Evolutionary conservation across 2,329 filamentous ascomycete genomes (phyloP).

Genomic region (Geosmithia putterillii): DNA sequence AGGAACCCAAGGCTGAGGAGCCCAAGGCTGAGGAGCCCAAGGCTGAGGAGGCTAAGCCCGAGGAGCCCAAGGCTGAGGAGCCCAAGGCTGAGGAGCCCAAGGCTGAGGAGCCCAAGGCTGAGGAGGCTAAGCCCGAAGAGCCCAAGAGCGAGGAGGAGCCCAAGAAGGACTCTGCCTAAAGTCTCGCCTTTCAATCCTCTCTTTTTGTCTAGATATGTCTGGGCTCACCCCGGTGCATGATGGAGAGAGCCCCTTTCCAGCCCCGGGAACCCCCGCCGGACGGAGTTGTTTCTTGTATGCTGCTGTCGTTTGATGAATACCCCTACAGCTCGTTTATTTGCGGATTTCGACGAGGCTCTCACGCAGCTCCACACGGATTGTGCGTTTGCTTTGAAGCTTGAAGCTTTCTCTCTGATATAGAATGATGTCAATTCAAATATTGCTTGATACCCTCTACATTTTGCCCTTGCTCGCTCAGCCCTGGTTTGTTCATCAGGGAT

Average conservation of each 20-base stretch:
- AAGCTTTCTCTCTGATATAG: neutral
- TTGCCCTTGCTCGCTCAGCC: neutral
- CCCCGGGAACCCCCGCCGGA: too few relatives aligned
- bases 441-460: neutral
- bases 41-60: slow-evolving; percentile 4
- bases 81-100: neutral
- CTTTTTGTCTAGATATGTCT: neutral
- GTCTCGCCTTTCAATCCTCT: neutral
- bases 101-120: slow-evolving; percentile 7
- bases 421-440: neutral
- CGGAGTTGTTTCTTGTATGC: neutral
- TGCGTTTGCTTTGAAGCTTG: neutral
- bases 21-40: slow-evolving; percentile 20
- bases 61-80: slow-evolving; percentile 19
- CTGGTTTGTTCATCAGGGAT: neutral
- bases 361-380: neutral
- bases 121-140: slow-evolving; percentile 3
- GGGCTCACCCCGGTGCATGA: neutral
- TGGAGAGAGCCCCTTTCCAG: too few relatives aligned
- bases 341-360: neutral
- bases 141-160: neutral
- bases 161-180: neutral
- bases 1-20: neutral
- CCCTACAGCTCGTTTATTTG: neutral
- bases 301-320: neutral